These are phyloP conservation scores for Nakaseomyces glabratus DNA, from an alignment of 1,139 yeast genomes.

Conservation along the genomic window DNA sequence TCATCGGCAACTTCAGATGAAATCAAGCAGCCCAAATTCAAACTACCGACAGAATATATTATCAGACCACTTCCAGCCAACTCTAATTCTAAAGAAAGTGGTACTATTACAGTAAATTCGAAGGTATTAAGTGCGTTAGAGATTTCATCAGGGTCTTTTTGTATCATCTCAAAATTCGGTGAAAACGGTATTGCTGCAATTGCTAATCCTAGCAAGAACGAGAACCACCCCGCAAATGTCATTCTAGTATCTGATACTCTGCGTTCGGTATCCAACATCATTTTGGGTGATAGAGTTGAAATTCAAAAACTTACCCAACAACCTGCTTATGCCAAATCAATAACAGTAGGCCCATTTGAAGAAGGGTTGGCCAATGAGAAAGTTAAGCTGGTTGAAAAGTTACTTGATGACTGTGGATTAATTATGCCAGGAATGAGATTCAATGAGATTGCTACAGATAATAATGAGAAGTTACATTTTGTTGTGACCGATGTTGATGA, in stretches of 20 bases:
- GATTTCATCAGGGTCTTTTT: slow-evolving; percentile 45
- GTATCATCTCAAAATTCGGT: slow-evolving; percentile 43
- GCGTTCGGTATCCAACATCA: slow-evolving; percentile 46
- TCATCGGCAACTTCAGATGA: slow-evolving; percentile 15
- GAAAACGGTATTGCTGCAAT: slow-evolving; percentile 42
- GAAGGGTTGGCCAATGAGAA: slow-evolving; percentile 18
- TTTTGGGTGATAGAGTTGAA: slow-evolving; percentile 65
- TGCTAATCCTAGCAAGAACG: slow-evolving; percentile 36
- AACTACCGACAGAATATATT: slow-evolving; percentile 39
- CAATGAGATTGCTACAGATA: slow-evolving; percentile 15
- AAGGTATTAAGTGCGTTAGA: slow-evolving; percentile 48
- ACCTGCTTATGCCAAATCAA: slow-evolving; percentile 41
- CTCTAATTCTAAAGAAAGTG: slow-evolving; percentile 30
- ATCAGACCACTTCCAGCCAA: slow-evolving; percentile 45
- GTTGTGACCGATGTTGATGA: slow-evolving; percentile 27
- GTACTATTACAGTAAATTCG: slow-evolving; percentile 43
- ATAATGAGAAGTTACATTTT: slow-evolving; percentile 22
- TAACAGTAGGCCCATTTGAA: slow-evolving; percentile 29
- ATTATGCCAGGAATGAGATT: slow-evolving; percentile 47
- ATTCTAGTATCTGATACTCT: slow-evolving; percentile 43
- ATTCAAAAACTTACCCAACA: slow-evolving; percentile 40
- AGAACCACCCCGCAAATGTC: slow-evolving; percentile 38
- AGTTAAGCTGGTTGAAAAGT: slow-evolving; percentile 32
- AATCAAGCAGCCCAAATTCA: slow-evolving; percentile 30
- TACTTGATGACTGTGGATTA: slow-evolving; percentile 44